A percentile compares a stretch with the other conserved stretches of the same genome.
Evolutionary conservation across 495 filamentous ascomycete genomes (phyloP).

Genomic region (Recurvomyces mirabilis): DNA sequence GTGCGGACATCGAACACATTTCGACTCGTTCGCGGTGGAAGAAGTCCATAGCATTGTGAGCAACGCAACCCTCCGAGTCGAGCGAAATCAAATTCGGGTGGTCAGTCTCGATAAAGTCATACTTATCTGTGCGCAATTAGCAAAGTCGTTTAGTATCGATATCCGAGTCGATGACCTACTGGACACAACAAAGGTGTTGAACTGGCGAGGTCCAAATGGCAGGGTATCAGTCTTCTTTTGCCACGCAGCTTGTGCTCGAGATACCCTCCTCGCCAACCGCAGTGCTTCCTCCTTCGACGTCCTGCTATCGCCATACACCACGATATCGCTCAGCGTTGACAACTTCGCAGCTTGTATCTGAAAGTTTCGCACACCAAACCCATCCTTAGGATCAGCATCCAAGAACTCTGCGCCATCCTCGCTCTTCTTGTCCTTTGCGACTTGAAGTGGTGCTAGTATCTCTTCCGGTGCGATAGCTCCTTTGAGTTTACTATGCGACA

Average conservation of each 20-base stretch:
- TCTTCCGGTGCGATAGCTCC: slow-evolving; percentile 74
- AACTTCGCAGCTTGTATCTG: slow-evolving; percentile 90
- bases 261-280: slow-evolving; percentile 57
- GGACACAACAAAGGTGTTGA: slow-evolving; percentile 73
- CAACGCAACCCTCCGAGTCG: slow-evolving; percentile 60
- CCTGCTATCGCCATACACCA: slow-evolving; percentile 73
- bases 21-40: slow-evolving; percentile 79
- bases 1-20: slow-evolving; percentile 86
- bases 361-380: slow-evolving; percentile 81
- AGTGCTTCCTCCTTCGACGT: slow-evolving; percentile 43
- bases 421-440: slow-evolving; percentile 19
- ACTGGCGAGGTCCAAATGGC: slow-evolving; percentile 46
- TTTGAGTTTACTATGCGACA: slow-evolving; percentile 64
- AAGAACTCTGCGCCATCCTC: slow-evolving; percentile 48
- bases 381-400: slow-evolving; percentile 71
- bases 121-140: slow-evolving; percentile 38
- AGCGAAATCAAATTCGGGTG: slow-evolving; percentile 60
- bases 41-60: slow-evolving; percentile 78
- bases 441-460: slow-evolving; percentile 39
- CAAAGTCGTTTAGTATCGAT: no score
- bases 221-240: slow-evolving; percentile 43
- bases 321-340: slow-evolving; percentile 78
- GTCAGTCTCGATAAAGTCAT: slow-evolving; percentile 61
- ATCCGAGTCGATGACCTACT: no score
- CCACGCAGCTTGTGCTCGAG: slow-evolving; percentile 65